These are phyloP conservation scores for Tulasnella sp. DNA, from an alignment of 768 basidiomycete genomes.

Conservation along the genomic window DNA sequence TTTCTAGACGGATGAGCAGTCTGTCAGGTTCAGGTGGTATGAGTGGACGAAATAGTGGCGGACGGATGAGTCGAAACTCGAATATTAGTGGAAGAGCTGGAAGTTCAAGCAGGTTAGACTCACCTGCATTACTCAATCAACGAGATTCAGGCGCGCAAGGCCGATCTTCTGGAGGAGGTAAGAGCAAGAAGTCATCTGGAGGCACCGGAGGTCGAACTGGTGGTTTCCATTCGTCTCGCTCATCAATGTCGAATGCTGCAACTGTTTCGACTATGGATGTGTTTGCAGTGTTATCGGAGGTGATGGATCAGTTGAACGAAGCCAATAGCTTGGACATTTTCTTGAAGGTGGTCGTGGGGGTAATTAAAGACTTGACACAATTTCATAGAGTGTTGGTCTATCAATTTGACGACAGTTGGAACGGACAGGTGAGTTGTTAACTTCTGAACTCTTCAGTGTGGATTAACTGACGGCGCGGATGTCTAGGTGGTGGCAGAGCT, in stretches of 20 bases:
- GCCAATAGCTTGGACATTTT: slow-evolving; percentile 54
- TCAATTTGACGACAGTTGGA: slow-evolving; percentile 71
- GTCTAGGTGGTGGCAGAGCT: slow-evolving; percentile 53
- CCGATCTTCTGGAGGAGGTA: background rate
- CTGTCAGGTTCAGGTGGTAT: background rate
- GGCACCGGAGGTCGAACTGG: background rate
- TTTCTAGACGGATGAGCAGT: slow-evolving; percentile 26
- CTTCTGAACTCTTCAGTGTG: background rate
- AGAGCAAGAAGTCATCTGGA: background rate
- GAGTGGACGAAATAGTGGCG: slow-evolving; percentile 1
- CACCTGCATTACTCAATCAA: too few relatives aligned
- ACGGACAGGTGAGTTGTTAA: slow-evolving; percentile 38
- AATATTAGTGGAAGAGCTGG: background rate
- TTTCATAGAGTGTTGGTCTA: slow-evolving; percentile 74
- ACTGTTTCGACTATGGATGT: slow-evolving; percentile 53
- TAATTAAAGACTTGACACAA: slow-evolving; percentile 64
- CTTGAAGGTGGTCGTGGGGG: slow-evolving; percentile 57
- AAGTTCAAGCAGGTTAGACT: too few relatives aligned
- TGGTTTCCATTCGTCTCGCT: background rate
- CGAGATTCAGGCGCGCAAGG: background rate
- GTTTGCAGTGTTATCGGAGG: slow-evolving; percentile 62
- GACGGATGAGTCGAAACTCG: background rate
- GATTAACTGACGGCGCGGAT: background rate
- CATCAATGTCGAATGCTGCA: slow-evolving; percentile 2
- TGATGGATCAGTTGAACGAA: slow-evolving; percentile 64